Base-by-base conservation (phyloP, 2,329 filamentous ascomycete species). In the Phoma sp. region DNA sequence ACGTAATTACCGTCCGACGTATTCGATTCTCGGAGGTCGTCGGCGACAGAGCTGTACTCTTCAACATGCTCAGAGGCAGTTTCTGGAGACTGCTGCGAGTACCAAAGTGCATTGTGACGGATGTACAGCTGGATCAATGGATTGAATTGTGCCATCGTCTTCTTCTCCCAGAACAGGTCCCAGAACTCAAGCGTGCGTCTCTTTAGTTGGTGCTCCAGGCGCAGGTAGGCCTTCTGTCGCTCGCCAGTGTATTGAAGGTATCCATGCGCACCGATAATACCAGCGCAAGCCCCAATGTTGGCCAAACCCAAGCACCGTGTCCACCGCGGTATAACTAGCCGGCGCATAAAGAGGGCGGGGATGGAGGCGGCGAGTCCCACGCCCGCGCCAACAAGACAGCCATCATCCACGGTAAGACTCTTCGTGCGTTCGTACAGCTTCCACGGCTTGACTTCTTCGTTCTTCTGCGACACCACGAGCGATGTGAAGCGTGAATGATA, bases 171-270 rank as follows among this genome's bases (percentile, higher is more conserved):
- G 37, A 65, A 69, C 36, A 72, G 61, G 13, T 48, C 29, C 58
- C 63, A 67, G 54, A 70, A 68, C 43, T 69, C 66, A 15, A 67
- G 51, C 25, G 60, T 63, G 33, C 65, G 59, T 22, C 55, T 50
- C 48, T 63, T 54, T 5, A 60, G 47, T 13, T 55, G 60, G 5
- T 51, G 40, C 8, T 65, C 56, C 13, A 72, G 56, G 4, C 46
- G 52, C 35, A 36, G 37, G 36, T 66, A 61, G 6, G 69, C 67
- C 45, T 61, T 62, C 54, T 66, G 61, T 12, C 69, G 58, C 51
- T 70, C 67, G 17, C 68, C 70, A 0, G 58, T 72, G 27, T 70
- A 70, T 10, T 68, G 58, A 17, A 72, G 57, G 36, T 69, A 70
- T 29, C 54, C 63, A 55, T 70, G 62, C 4, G 63, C 55, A 25